Evolutionary conservation across 2,329 filamentous ascomycete genomes (phyloP).

Genomic region (Alternaria solani): DNA sequence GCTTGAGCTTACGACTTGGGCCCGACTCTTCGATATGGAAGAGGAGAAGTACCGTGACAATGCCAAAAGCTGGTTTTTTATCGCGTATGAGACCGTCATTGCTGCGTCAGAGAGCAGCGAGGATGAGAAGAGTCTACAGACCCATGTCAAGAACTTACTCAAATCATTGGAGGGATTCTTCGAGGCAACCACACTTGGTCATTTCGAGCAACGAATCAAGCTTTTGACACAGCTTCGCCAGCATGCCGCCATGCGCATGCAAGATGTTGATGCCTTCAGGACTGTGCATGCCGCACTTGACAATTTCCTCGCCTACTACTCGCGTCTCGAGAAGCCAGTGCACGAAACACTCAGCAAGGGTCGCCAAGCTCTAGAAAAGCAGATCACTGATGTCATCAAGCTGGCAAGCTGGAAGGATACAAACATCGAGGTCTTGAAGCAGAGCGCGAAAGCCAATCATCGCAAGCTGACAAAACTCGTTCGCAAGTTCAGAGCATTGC

Average conservation of each 20-base stretch:
- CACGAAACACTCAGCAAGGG: conserved; percentile 71
- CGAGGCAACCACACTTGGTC: conserved; percentile 78
- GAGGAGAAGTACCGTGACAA: conserved; percentile 76
- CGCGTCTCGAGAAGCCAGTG: conserved; percentile 72
- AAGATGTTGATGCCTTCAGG: conserved; percentile 61
- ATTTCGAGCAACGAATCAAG: conserved; percentile 75
- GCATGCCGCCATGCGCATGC: conserved; percentile 69
- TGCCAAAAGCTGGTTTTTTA: conserved; percentile 93
- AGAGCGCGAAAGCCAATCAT: conserved; percentile 90
- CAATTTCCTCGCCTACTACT: conserved; percentile 81
- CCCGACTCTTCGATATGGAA: conserved; percentile 85
- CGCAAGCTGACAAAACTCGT: conserved; percentile 91
- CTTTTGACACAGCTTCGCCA: conserved; percentile 70
- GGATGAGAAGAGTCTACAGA: conserved; percentile 65
- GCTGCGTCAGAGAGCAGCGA: conserved; percentile 73
- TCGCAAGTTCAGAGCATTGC: conserved; percentile 82
- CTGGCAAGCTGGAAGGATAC: conserved; percentile 98
- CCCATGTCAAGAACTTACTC: conserved; percentile 74
- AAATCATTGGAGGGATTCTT: conserved; percentile 82
- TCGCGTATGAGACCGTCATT: conserved; percentile 90
- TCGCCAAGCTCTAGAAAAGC: conserved; percentile 81
- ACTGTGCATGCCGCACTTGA: conserved; percentile 69
- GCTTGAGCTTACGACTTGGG: conserved; percentile 91
- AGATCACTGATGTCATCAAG: conserved; percentile 91
- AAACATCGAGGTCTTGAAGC: conserved; percentile 86